phyloP scores from a whole-genome alignment of 768 basidiomycete genomes.

The Lactifluus pinguis region DNA sequence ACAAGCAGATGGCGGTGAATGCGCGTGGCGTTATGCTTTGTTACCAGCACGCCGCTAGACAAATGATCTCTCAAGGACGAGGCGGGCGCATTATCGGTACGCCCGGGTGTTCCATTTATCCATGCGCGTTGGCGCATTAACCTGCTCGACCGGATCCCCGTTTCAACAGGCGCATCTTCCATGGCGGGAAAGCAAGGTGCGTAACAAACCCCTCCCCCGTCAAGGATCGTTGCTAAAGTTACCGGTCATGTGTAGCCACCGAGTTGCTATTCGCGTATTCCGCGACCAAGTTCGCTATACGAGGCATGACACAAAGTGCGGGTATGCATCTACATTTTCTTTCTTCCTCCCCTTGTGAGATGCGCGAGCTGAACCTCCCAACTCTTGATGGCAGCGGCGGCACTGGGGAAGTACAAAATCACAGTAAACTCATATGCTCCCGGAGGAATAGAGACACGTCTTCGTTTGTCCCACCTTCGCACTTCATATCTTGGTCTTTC shows the following conservation, averaged over 20 bases:
- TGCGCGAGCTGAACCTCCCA: neutral
- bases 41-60: slow-evolving; percentile 20
- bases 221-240: neutral
- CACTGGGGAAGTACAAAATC: slow-evolving; percentile 16
- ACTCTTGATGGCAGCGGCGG: slow-evolving; percentile 7
- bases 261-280: slow-evolving; percentile 7
- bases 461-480: slow-evolving; percentile 7
- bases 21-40: slow-evolving; percentile 19
- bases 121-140: neutral
- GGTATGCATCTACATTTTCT: slow-evolving; percentile 5
- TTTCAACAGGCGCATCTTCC: slow-evolving; percentile 9
- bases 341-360: neutral
- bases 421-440: slow-evolving; percentile 23
- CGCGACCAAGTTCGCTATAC: slow-evolving; percentile 20
- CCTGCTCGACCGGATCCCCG: neutral
- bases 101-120: neutral
- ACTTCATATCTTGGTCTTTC: too few species aligned
- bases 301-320: slow-evolving; percentile 19
- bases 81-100: slow-evolving; percentile 17
- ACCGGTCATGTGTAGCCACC: neutral
- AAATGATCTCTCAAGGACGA: slow-evolving; percentile 18
- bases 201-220: neutral
- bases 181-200: slow-evolving; percentile 11
- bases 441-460: slow-evolving; percentile 14
- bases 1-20: slow-evolving; percentile 8